Evolutionary conservation across 495 filamentous ascomycete genomes (phyloP), one percentile per base, ranked within the genome.

Genomic region (Bathelium albidoporum): DNA sequence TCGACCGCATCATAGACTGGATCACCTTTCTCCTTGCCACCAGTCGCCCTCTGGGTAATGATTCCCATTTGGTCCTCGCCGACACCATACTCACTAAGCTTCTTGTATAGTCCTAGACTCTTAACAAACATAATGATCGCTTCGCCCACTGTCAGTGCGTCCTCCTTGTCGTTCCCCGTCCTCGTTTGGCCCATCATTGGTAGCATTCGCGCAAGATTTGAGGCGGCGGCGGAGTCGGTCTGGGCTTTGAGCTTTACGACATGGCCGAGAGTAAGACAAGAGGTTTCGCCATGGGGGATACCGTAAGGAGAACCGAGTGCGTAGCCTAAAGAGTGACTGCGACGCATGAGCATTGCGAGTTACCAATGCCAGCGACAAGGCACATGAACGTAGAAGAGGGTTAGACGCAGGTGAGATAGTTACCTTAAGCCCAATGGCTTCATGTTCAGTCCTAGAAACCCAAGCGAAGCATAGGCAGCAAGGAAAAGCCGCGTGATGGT

Each of bases 231-330:
- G 10, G 68, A 49, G 10, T 70, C 70, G n/a, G 65, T 65, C 58
- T 71, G 45, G 0, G 77, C 73, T 67, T 80, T 79, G 22, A 80
- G 64, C 63, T 73, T 75, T 16, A 81, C 70, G 2, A 80, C 78
- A 31, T 75, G 74, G 3, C 74, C 75, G 18, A 81, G 71, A 9
- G 77, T 79, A 41, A 81, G 62, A 62, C 77, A 80, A 9, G 71
- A 75, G n/a, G 79, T 81, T 29, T 78, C 74, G 10, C 79, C 79
- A 60, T 81, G 79, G 9, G 80, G 80, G 43, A 82, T 81, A 2
- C 66, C 65, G 65, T 81, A 82, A 9, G 80, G 78, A 7, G 71
- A 73, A 1, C 80, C 80, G 16, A 82, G 66, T 1, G 80, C 79
- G 62, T 81, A 77, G 1, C 80, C 80, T 10, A 82, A 68, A 0